Conservation (phyloP, 2,329 filamentous ascomycete genomes). For the Rosellinia necatrix region DNA sequence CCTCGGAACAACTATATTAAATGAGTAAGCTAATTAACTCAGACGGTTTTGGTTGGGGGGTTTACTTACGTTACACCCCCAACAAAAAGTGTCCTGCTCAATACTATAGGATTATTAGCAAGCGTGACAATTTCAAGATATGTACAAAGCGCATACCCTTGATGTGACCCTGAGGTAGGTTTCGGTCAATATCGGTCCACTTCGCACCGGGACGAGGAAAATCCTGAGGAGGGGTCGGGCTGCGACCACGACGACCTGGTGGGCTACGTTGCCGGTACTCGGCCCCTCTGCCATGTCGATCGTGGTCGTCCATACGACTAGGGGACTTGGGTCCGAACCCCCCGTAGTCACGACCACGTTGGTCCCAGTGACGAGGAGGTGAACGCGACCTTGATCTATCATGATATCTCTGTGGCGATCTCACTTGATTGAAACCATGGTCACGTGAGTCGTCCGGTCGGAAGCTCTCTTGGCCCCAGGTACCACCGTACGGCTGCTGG, state of each 20-base stretch:
- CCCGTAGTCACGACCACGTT: slow-evolving; percentile 67
- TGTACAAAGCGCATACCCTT: slow-evolving; percentile 56
- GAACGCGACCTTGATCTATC: slow-evolving; percentile 79
- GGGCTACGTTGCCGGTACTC: slow-evolving; percentile 92
- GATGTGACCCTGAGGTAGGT: slow-evolving; percentile 76
- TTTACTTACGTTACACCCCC: slow-evolving; percentile 83
- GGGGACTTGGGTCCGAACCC: slow-evolving; percentile 74
- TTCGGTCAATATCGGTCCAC: slow-evolving; percentile 79
- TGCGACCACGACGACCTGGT: slow-evolving; percentile 67
- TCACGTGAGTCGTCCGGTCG: slow-evolving; percentile 58
- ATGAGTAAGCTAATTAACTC: slow-evolving; percentile 37
- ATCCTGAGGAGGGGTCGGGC: slow-evolving; percentile 58
- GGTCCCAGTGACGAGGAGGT: slow-evolving; percentile 74
- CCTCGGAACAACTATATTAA: slow-evolving; percentile 68
- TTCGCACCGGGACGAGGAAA: slow-evolving; percentile 55
- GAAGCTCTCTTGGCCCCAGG: slow-evolving; percentile 44
- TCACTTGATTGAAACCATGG: slow-evolving; percentile 60
- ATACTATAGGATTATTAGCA: slow-evolving; percentile 55
- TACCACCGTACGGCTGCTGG: slow-evolving; percentile 49
- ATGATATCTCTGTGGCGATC: slow-evolving; percentile 65
- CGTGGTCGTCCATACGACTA: slow-evolving; percentile 60
- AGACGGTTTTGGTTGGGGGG: not conserved
- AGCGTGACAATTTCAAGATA: not conserved
- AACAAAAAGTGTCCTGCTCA: slow-evolving; percentile 94
- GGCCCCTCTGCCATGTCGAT: slow-evolving; percentile 59